Conservation (phyloP, 768 basidiomycete species). For the Russula ochroleuca region DNA sequence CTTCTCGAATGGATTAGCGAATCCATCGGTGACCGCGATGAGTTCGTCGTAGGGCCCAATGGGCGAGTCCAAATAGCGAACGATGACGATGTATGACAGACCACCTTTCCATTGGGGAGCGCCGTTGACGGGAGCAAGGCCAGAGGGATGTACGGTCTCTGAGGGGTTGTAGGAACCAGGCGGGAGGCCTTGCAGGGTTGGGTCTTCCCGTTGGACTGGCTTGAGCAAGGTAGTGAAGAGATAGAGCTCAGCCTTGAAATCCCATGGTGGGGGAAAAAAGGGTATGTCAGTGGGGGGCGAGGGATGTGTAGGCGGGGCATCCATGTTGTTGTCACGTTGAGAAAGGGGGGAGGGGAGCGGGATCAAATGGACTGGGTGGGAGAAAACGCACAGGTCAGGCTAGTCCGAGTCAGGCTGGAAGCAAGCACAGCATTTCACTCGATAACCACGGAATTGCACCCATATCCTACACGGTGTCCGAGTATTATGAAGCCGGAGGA, state of each 20-base stretch:
- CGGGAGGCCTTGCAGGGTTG: slow-evolving; percentile 22
- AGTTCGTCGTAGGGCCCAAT: slow-evolving; percentile 26
- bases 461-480: too few species aligned
- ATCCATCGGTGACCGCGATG: neutral
- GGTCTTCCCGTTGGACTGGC: slow-evolving; percentile 5
- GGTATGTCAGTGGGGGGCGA: slow-evolving; percentile 1
- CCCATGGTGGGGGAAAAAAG: slow-evolving; percentile 17
- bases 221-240: slow-evolving; percentile 7
- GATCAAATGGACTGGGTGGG: neutral
- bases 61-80: slow-evolving; percentile 20
- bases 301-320: neutral
- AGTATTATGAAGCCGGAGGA: too few species aligned
- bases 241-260: slow-evolving; percentile 12
- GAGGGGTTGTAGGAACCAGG: slow-evolving; percentile 18
- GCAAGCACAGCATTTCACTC: too few species aligned
- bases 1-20: slow-evolving; percentile 5
- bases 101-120: slow-evolving; percentile 17
- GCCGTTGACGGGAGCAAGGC: slow-evolving; percentile 13
- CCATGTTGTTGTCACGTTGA: neutral
- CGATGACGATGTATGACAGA: neutral
- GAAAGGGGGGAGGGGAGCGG: neutral
- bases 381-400: too few species aligned
- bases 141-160: slow-evolving; percentile 20
- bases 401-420: too few species aligned
- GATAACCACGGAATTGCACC: too few species aligned